Conservation (phyloP, 768 basidiomycete genomes). For the Lactarius vividus region DNA sequence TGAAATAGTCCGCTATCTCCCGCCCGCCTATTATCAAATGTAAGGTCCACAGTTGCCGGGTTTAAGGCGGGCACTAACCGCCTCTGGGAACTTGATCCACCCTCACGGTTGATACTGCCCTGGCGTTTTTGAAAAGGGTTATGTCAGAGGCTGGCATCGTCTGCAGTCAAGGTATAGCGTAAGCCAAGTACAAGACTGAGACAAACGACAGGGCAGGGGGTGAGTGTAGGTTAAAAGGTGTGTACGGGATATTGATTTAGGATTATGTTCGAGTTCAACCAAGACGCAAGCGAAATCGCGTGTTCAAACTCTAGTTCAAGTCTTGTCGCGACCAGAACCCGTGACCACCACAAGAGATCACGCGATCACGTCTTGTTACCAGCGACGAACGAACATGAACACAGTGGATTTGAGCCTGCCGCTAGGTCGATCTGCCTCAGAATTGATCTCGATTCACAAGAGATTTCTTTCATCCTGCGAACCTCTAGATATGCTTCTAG, state of each 20-base stretch:
- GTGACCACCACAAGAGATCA: constrained; percentile 18
- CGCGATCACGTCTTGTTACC: background rate
- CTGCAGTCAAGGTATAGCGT: background rate
- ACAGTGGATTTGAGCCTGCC: background rate
- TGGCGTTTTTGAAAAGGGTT: constrained; percentile 20
- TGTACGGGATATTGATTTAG: background rate
- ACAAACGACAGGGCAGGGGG: background rate
- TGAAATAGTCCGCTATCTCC: constrained; percentile 57
- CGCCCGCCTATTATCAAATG: constrained; percentile 36
- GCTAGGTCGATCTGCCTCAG: constrained; percentile 58
- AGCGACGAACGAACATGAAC: background rate
- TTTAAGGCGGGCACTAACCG: constrained; percentile 16
- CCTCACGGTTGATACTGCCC: constrained; percentile 22
- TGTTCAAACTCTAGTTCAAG: background rate
- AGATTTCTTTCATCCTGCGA: constrained; percentile 44
- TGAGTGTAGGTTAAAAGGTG: background rate
- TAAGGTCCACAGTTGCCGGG: background rate
- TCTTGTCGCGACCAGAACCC: constrained; percentile 13
- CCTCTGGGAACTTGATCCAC: constrained; percentile 24
- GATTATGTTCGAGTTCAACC: constrained; percentile 1
- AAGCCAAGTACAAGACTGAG: background rate
- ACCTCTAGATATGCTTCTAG: constrained; percentile 57
- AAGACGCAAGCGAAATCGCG: background rate
- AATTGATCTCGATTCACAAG: constrained; percentile 35
- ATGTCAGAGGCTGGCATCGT: constrained; percentile 9